Evolutionary conservation across 345 rosid genomes (phyloP), one percentile per base, ranked within the genome.

Genomic region (Gossypium arboreum): DNA sequence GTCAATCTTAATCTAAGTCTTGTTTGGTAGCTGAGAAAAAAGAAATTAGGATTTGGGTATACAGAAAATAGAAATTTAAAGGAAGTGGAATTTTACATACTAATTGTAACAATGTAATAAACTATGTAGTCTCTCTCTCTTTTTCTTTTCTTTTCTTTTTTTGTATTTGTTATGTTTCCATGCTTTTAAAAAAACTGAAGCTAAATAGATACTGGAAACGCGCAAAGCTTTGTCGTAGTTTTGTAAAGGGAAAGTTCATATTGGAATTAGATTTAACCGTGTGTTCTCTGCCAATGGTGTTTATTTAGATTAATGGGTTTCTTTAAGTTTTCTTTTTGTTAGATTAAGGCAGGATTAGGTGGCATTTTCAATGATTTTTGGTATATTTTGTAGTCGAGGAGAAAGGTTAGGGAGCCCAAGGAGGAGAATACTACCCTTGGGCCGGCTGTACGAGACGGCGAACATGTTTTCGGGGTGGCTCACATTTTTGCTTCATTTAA

Each of bases 401-500:
- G 85, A 76, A 93, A 86, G 86, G 82, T 78, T 0, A 90, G 92
- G 72, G 98, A 94, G 81, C 95, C 95, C 17, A 91, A 94, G 92
- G 98, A 88, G 62, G 98, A 94, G 65, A 88, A 75, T 60, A 91
- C 92, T 25, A 90, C 87, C 2, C 97, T 90, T 58, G 94, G 95
- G 22, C 97, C 98, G 1, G 82, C 91, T 51, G 89, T 90, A 27
- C 84, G 88, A 18, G 97, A 92, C 1, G 98, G 98, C 11, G 98
- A 91, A 84, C 79, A 78, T 51, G 97, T 88, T 39, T 91, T 91
- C 22, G 98, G 98, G 1, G 97, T 91, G 8, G 98, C 92, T 18
- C 98, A 92, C 82, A 89, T 94, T 39, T 94, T 87, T 68, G 98
- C 98, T 12, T 94, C 97, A 0, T 94, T 91, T 80, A 94, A 94